phyloP scores from a whole-genome alignment of 2,329 filamentous ascomycete genomes.

The Kalmusia sp. region DNA sequence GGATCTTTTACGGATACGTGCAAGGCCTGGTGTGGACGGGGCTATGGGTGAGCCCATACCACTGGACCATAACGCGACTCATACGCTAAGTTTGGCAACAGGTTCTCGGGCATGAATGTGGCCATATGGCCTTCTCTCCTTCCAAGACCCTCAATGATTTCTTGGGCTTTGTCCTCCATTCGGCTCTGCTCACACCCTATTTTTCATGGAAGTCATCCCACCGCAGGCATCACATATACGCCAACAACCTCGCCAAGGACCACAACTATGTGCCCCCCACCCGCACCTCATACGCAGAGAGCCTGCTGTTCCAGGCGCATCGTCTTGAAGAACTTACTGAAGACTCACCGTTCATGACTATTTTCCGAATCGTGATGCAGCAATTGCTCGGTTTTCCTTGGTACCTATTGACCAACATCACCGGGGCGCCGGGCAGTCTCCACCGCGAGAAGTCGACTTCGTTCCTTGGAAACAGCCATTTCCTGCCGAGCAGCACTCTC shows the following conservation, averaged over 20 bases:
- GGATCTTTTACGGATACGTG: slow-evolving; percentile 66
- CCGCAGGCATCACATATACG: slow-evolving; percentile 72
- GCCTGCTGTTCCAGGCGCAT: not conserved
- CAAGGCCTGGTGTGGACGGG: slow-evolving; percentile 73
- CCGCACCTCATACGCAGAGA: not conserved
- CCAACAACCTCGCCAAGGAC: slow-evolving; percentile 71
- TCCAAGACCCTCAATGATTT: slow-evolving; percentile 65
- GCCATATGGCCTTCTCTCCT: slow-evolving; percentile 71
- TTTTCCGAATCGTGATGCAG: slow-evolving; percentile 63
- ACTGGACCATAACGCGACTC: not conserved
- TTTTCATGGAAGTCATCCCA: slow-evolving; percentile 78
- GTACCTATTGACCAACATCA: slow-evolving; percentile 66
- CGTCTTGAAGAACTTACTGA: slow-evolving; percentile 53
- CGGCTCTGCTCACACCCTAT: slow-evolving; percentile 71
- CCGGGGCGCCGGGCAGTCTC: slow-evolving; percentile 16
- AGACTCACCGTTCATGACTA: slow-evolving; percentile 65
- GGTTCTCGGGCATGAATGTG: slow-evolving; percentile 71
- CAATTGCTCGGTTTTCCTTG: slow-evolving; percentile 69
- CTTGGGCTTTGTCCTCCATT: slow-evolving; percentile 71
- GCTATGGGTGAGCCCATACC: slow-evolving; percentile 60
- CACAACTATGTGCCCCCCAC: slow-evolving; percentile 39
- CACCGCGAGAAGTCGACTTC: not conserved
- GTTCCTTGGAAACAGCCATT: slow-evolving; percentile 53
- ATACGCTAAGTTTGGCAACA: not conserved
- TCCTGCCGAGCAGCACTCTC: slow-evolving; percentile 67